Conservation (phyloP, 371 early-diverging fungal genomes). For the Syncephalastrum racemosum region DNA sequence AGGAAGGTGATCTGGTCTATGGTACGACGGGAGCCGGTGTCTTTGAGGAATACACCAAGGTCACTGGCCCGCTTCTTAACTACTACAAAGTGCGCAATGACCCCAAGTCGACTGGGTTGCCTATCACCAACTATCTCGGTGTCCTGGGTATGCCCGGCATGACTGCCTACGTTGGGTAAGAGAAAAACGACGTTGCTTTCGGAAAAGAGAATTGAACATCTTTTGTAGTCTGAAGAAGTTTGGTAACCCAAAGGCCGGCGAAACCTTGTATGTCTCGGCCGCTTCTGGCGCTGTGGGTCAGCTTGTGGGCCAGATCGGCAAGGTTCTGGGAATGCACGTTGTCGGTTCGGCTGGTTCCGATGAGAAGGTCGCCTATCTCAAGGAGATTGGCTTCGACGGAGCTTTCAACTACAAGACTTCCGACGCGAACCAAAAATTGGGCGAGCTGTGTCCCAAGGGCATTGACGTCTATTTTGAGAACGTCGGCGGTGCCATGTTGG, state of each 20-base stretch:
- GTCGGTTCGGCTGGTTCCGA: constrained; percentile 77
- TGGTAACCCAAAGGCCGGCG: constrained; percentile 39
- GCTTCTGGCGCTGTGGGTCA: constrained; percentile 61
- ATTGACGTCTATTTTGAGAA: constrained; percentile 75
- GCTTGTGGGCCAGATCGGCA: constrained; percentile 66
- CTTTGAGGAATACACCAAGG: constrained; percentile 52
- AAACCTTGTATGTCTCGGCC: constrained; percentile 53
- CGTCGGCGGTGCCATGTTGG: constrained; percentile 73
- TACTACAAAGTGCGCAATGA: constrained; percentile 27
- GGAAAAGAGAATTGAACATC: neutral
- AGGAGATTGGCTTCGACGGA: constrained; percentile 62
- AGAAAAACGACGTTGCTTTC: neutral
- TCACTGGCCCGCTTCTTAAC: constrained; percentile 19
- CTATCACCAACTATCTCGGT: constrained; percentile 51
- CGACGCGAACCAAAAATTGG: constrained; percentile 38
- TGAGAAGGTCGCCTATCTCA: constrained; percentile 70
- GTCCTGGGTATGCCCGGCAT: constrained; percentile 58
- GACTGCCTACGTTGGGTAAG: constrained; percentile 41
- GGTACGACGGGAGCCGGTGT: constrained; percentile 39
- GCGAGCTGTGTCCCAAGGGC: constrained; percentile 59
- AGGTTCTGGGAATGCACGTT: constrained; percentile 64
- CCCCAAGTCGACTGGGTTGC: constrained; percentile 35
- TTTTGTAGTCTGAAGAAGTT: constrained; percentile 13
- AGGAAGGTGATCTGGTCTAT: constrained; percentile 59
- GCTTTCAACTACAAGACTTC: constrained; percentile 85